Evolutionary conservation across 495 filamentous ascomycete genomes (phyloP).

Genomic region (Neurospora sp.): DNA sequence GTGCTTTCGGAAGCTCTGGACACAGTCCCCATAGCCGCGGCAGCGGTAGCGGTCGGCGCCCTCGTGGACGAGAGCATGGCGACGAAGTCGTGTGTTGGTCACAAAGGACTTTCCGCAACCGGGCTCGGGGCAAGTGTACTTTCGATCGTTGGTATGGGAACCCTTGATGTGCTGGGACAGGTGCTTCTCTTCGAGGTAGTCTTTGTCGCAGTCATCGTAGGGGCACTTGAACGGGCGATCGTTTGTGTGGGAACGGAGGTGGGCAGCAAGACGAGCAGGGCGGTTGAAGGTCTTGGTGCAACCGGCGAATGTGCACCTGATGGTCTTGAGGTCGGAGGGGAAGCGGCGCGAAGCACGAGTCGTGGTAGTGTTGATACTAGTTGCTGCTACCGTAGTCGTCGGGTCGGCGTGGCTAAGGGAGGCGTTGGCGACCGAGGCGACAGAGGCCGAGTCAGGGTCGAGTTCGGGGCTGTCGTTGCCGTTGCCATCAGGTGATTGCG

Average conservation of each 20-base stretch:
- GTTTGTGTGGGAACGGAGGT: conserved; percentile 69
- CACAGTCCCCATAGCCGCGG: conserved; percentile 62
- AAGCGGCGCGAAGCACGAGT: conserved; percentile 48
- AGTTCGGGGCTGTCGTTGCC: neutral
- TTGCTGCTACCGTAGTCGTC: conserved; percentile 11
- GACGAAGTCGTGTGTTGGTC: conserved; percentile 59
- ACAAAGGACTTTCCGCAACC: conserved; percentile 74
- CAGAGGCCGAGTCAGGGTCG: conserved; percentile 8
- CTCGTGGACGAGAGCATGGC: conserved; percentile 59
- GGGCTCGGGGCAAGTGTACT: conserved; percentile 57
- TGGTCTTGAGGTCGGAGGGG: conserved; percentile 64
- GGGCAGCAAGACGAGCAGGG: conserved; percentile 66
- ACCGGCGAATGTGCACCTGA: conserved; percentile 54
- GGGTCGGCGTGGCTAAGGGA: conserved; percentile 2
- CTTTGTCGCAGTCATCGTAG: conserved; percentile 61
- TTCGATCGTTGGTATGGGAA: conserved; percentile 61
- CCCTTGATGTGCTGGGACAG: conserved; percentile 74
- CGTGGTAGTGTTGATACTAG: conserved; percentile 32
- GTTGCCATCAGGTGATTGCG: neutral
- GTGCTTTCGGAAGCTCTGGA: conserved; percentile 76
- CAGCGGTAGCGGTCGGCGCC: conserved; percentile 61
- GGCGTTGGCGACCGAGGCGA: conserved; percentile 6
- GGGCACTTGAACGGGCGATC: conserved; percentile 65
- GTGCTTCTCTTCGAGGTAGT: conserved; percentile 72
- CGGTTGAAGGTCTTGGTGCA: conserved; percentile 83